These are phyloP conservation scores for Dryas integrifolia DNA, from an alignment of 331 rosid genomes.

Conservation along the genomic window DNA sequence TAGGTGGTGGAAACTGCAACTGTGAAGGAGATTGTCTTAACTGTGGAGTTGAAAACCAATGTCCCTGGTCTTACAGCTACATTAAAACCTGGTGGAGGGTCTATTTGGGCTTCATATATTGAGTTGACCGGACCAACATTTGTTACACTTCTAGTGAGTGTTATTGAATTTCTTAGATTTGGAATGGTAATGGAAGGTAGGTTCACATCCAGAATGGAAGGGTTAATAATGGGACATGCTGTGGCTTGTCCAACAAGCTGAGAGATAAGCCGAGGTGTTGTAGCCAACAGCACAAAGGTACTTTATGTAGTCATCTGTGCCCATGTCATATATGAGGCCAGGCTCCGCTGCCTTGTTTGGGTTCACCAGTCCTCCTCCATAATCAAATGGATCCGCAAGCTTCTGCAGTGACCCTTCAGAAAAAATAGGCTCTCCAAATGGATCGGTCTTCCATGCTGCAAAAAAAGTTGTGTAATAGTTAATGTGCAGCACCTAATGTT, in stretches of 20 bases:
- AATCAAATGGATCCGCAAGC: conserved; percentile 40
- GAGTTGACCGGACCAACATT: conserved; percentile 29
- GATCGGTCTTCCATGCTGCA: conserved; percentile 45
- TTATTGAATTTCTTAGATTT: conserved; percentile 19
- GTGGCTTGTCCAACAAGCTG: conserved; percentile 12
- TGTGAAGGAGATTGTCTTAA: conserved; percentile 25
- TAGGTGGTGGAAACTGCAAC: conserved; percentile 33
- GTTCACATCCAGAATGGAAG: conserved; percentile 33
- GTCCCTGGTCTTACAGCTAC: conserved; percentile 25
- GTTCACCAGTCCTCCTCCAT: conserved; percentile 39
- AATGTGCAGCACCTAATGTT: not conserved
- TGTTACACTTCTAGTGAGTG: conserved; percentile 34
- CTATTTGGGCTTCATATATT: conserved; percentile 20
- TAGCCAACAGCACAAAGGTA: conserved; percentile 42
- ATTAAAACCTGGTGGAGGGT: conserved; percentile 30
- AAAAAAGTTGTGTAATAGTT: not conserved
- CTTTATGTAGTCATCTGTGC: conserved; percentile 25
- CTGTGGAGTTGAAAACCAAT: conserved; percentile 34
- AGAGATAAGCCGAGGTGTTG: conserved; percentile 27
- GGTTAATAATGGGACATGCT: conserved; percentile 27
- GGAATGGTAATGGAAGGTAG: conserved; percentile 44
- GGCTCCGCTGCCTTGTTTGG: conserved; percentile 36
- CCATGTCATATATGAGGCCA: conserved; percentile 43
- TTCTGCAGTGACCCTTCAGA: conserved; percentile 29
- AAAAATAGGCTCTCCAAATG: conserved; percentile 38